Percentiles rank a stretch among this genome's conserved stretches.
Conservation (phyloP, 2,329 filamentous ascomycete genomes). For the Emydomyces testavorans region DNA sequence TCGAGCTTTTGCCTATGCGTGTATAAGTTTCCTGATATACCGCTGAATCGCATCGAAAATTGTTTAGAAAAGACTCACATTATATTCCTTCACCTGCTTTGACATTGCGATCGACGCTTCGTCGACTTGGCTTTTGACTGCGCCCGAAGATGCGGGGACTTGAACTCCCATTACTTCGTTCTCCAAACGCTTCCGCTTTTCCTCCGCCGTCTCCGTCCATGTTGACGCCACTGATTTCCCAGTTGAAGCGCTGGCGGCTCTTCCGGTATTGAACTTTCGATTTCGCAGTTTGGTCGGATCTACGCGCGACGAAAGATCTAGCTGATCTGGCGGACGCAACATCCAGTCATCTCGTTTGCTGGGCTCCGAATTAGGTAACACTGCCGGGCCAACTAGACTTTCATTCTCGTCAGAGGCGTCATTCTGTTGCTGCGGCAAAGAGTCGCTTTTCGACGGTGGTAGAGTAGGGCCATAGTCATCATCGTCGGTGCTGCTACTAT, state of each 20-base stretch:
- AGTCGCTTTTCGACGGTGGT: constrained; percentile 16
- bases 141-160: constrained; percentile 20
- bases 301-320: constrained; percentile 46
- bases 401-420: constrained; percentile 3
- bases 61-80: constrained; percentile 15
- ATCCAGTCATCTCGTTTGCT: constrained; percentile 73
- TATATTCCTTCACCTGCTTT: constrained; percentile 15
- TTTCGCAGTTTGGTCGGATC: constrained; percentile 73
- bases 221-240: constrained; percentile 36
- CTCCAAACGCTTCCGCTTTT: constrained; percentile 67
- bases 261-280: constrained; percentile 67
- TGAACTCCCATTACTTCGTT: constrained; percentile 68
- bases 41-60: neutral
- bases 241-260: constrained; percentile 39
- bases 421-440: neutral
- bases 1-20: constrained; percentile 14
- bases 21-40: neutral
- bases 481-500: constrained; percentile 25
- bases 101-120: constrained; percentile 6
- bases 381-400: constrained; percentile 21
- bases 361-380: constrained; percentile 24
- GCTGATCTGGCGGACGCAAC: constrained; percentile 53
- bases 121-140: neutral
- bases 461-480: constrained; percentile 28
- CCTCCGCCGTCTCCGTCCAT: constrained; percentile 83